Evolutionary conservation across 306 rosid species (phyloP), one percentile per base, ranked within the genome.

Genomic region (Calophaca sinica): DNA sequence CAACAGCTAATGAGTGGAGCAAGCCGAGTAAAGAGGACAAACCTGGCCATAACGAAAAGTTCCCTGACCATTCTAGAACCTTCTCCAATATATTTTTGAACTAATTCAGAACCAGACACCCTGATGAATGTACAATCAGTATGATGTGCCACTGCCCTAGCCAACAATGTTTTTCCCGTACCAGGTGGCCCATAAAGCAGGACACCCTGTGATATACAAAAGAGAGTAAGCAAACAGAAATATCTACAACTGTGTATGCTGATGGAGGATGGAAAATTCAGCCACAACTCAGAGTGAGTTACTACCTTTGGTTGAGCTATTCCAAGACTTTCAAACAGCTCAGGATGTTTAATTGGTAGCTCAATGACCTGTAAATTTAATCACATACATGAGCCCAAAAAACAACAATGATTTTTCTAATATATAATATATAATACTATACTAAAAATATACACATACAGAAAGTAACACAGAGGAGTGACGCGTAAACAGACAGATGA

Each of bases 41-140:
- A 94, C 98, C 98, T 94, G 83, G 98, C 98, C 98, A 94, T 91
- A 74, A 91, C 97, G 5, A 94, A 94, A 64, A 94, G 97, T 75
- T 94, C 98, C 73, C 98, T 90, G 67, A 94, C 98, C 98, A 94
- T 94, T 87, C 98, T 84, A 33, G 98, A 94, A 36, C 98, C 98
- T 87, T 94, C 98, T 75, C 98, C 98, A 74, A 94, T 94, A 85
- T 94, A 94, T 79, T 94, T 94, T 84, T 94, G 98, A 74, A 94
- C 98, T 42, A 94, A 77, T 73, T 94, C 98, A 61, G 98, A 94
- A 51, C 98, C 98, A 72, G 98, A 94, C 75, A 94, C 98, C 88
- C 98, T 90, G 90, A 94, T 94, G 82, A 94, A 94, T 6, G 98
- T 94, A 80, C 98, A 94, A 67, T 94, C 98, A 2, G 98, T 94